Percentiles rank a stretch among this genome's conserved stretches.
Conservation (phyloP, 192 early-diverging fungal species). For the Entrophospora sp. region DNA sequence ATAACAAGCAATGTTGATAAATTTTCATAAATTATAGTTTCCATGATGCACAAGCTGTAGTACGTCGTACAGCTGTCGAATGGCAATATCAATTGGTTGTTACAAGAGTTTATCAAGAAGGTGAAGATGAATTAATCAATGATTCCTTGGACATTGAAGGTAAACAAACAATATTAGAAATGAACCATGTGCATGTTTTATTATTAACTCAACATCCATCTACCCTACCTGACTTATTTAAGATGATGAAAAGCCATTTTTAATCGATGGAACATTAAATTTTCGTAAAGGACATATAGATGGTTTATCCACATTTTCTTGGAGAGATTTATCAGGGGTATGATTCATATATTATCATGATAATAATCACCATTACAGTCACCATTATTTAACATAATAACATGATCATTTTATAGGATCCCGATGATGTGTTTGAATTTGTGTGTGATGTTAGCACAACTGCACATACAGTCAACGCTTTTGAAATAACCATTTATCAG, state of each 20-base stretch:
- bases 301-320: conserved; percentile 34
- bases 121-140: conserved; percentile 53
- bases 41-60: conserved; percentile 53
- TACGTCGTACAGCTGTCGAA: conserved; percentile 54
- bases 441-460: conserved; percentile 35
- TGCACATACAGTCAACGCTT: conserved; percentile 30
- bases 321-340: conserved; percentile 46
- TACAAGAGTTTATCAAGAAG: conserved; percentile 68
- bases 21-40: conserved; percentile 31
- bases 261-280: conserved; percentile 50
- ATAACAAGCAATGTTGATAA: not conserved
- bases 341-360: not conserved
- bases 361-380: too few relatives aligned
- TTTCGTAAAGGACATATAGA: conserved; percentile 34
- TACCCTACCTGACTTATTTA: not conserved
- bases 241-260: conserved; percentile 63
- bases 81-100: conserved; percentile 72
- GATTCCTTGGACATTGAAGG: conserved; percentile 38
- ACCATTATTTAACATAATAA: too few relatives aligned
- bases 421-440: conserved; percentile 35
- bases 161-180: too few relatives aligned
- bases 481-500: conserved; percentile 53
- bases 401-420: conserved; percentile 33
- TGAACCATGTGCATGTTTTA: too few relatives aligned
- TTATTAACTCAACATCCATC: not conserved